Evolutionary conservation across 140 eudicot genomes (phyloP).

Genomic region (Senecio squalidus): DNA sequence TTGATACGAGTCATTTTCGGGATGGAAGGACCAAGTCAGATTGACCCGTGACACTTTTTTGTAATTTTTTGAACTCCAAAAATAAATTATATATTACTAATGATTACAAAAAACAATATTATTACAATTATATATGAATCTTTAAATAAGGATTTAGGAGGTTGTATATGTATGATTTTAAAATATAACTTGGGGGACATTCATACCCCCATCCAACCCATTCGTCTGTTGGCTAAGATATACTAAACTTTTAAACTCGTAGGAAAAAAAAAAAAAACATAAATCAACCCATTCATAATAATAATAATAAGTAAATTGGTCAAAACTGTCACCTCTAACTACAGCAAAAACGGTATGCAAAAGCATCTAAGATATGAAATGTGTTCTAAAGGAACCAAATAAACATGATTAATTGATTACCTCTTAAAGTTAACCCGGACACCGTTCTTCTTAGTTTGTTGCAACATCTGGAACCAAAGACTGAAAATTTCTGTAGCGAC

Average conservation of each 20-base stretch:
- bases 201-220: too few relatives aligned
- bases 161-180: too few relatives aligned
- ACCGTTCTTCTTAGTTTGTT: constrained; percentile 76
- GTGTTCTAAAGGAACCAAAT: neutral
- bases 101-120: too few relatives aligned
- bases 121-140: too few relatives aligned
- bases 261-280: neutral
- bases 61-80: too few relatives aligned
- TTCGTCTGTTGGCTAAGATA: too few relatives aligned
- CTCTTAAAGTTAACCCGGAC: constrained; percentile 68
- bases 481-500: constrained; percentile 75
- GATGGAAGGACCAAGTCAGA: too few relatives aligned
- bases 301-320: neutral
- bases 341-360: neutral
- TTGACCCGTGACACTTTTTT: too few relatives aligned
- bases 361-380: neutral
- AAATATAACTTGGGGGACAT: too few relatives aligned
- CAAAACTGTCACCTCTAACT: neutral
- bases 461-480: constrained; percentile 96
- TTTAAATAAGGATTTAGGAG: too few relatives aligned
- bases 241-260: too few relatives aligned
- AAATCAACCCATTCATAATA: neutral
- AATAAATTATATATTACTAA: too few relatives aligned
- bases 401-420: constrained; percentile 18
- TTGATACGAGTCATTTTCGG: neutral